These are phyloP conservation scores for Fomitopsis schrenkii DNA, from an alignment of 1,284 basidiomycete genomes.

Conservation along the genomic window DNA sequence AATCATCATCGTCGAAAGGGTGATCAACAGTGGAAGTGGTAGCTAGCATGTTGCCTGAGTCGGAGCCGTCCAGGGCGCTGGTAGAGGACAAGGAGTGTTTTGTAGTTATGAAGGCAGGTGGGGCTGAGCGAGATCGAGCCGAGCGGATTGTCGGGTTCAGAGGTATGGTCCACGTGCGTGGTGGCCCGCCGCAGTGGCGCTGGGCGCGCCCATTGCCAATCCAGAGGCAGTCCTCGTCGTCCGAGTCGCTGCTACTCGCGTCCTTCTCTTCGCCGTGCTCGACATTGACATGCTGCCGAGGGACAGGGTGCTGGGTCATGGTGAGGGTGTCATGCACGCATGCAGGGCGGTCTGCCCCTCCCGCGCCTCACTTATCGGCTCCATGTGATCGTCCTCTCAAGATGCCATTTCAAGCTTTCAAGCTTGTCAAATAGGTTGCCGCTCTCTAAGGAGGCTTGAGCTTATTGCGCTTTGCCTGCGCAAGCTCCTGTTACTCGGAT, in stretches of 20 bases:
- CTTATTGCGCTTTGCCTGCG: neutral
- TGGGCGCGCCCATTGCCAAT: slow-evolving; percentile 15
- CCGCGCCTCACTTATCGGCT: slow-evolving; percentile 4
- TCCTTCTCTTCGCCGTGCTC: slow-evolving; percentile 20
- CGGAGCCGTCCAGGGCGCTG: slow-evolving; percentile 13
- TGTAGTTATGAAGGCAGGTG: slow-evolving; percentile 24
- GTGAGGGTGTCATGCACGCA: slow-evolving; percentile 2
- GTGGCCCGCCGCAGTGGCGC: slow-evolving; percentile 20
- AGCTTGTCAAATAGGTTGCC: neutral
- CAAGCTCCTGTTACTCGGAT: neutral
- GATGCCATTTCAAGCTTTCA: neutral
- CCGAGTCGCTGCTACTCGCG: slow-evolving; percentile 21
- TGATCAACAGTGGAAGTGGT: slow-evolving; percentile 50
- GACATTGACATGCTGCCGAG: slow-evolving; percentile 2
- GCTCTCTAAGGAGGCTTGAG: neutral
- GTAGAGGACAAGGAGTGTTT: slow-evolving; percentile 11
- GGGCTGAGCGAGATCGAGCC: slow-evolving; percentile 28
- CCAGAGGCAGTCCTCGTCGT: slow-evolving; percentile 28
- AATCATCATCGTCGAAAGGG: slow-evolving; percentile 62
- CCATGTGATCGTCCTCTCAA: slow-evolving; percentile 7
- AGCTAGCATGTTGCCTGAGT: slow-evolving; percentile 46
- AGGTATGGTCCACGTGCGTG: slow-evolving; percentile 19
- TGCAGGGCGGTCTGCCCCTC: neutral
- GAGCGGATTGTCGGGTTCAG: slow-evolving; percentile 22
- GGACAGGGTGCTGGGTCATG: slow-evolving; percentile 3